phyloP scores from a whole-genome alignment of 331 rosid genomes.

The Spiraea crenata region DNA sequence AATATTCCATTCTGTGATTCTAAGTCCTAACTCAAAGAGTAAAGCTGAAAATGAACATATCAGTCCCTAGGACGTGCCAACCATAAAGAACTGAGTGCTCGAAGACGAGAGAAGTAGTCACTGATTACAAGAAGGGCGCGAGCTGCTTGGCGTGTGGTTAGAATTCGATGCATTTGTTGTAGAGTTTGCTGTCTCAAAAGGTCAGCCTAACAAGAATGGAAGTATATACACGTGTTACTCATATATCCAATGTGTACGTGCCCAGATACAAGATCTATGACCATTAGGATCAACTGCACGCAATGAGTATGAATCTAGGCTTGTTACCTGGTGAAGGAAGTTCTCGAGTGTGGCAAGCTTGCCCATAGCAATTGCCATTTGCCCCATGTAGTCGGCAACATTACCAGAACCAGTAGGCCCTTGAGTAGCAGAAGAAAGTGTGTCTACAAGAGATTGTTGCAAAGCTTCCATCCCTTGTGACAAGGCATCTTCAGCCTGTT shows the following conservation, averaged over 20 bases:
- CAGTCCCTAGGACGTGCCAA: constrained; percentile 60
- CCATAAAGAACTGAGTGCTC: constrained; percentile 80
- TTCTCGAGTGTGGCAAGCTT: constrained; percentile 53
- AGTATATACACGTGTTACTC: background rate
- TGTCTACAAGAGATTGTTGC: constrained; percentile 61
- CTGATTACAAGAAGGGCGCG: constrained; percentile 56
- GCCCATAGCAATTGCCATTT: constrained; percentile 76
- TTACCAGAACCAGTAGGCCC: constrained; percentile 45
- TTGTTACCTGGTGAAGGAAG: constrained; percentile 53
- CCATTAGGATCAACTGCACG: background rate
- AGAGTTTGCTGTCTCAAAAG: constrained; percentile 64
- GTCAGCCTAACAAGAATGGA: constrained; percentile 52
- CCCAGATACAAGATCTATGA: background rate
- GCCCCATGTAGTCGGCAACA: constrained; percentile 80
- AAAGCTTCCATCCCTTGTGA: constrained; percentile 64
- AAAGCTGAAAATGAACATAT: background rate
- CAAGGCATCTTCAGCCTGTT: constrained; percentile 72
- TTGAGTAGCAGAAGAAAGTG: constrained; percentile 46
- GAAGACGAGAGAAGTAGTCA: constrained; percentile 66
- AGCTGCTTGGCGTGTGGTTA: constrained; percentile 67
- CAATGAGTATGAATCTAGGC: background rate
- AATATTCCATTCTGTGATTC: constrained; percentile 9
- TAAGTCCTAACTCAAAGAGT: constrained; percentile 3
- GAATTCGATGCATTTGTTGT: constrained; percentile 64
- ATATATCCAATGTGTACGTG: background rate